Percentiles rank a stretch among this genome's conserved stretches.
These are phyloP conservation scores for Yueomyces sp. DNA, from an alignment of 805 yeast genomes.

Conservation along the genomic window DNA sequence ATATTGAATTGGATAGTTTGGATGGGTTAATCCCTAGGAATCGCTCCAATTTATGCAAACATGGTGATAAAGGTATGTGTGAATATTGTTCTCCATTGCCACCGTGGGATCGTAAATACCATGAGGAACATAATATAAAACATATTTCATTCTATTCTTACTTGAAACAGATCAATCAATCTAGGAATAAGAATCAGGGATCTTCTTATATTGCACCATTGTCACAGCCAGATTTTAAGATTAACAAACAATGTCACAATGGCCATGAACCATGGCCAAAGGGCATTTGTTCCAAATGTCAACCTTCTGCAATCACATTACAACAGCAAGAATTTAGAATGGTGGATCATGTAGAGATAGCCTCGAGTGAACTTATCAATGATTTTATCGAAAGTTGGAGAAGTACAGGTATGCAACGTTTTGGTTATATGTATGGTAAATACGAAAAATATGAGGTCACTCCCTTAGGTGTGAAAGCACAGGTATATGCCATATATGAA, in stretches of 20 bases:
- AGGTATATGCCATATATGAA: conserved; percentile 87
- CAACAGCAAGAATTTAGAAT: conserved; percentile 83
- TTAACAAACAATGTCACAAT: conserved; percentile 46
- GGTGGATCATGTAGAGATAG: conserved; percentile 96
- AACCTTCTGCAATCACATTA: conserved; percentile 87
- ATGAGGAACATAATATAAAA: conserved; percentile 63
- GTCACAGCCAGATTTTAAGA: conserved; percentile 54
- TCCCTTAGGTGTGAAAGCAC: conserved; percentile 89
- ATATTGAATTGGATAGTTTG: conserved; percentile 46
- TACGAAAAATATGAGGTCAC: conserved; percentile 59
- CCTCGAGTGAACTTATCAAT: conserved; percentile 59
- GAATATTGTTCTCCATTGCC: conserved; percentile 93
- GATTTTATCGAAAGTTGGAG: conserved; percentile 89
- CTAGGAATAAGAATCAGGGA: conserved; percentile 45
- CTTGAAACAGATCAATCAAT: conserved; percentile 56
- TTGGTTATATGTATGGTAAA: conserved; percentile 73
- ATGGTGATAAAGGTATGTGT: conserved; percentile 92
- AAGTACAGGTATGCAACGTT: conserved; percentile 70
- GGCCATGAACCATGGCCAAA: conserved; percentile 93
- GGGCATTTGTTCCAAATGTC: conserved; percentile 93
- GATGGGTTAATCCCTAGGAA: conserved; percentile 63
- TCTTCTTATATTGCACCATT: conserved; percentile 74
- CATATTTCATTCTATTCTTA: conserved; percentile 82
- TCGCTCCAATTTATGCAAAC: conserved; percentile 58
- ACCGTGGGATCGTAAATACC: conserved; percentile 81